Base-by-base conservation (phyloP, 306 rosid species). In the Casuarina cunninghamiana region DNA sequence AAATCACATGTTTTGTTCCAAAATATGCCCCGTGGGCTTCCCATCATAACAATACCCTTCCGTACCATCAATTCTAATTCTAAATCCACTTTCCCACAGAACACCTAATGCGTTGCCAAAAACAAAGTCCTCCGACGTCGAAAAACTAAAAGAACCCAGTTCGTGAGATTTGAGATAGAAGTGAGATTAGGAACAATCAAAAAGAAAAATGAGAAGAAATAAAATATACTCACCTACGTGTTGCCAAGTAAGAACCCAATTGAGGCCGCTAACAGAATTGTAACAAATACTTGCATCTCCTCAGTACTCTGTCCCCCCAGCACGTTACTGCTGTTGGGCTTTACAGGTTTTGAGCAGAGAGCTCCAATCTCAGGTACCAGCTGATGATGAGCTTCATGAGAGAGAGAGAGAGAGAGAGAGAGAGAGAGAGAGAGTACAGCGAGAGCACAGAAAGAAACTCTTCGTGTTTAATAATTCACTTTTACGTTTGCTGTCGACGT, bases 351-450 rank as follows among this genome's bases (percentile, higher is more conserved):
- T 58, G 6, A 11, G 65, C 5, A 69, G 72, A 50, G 76, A 74
- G 71, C 58, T 32, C 67, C 83, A 81, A 74, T 74, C 78, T 70
- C 57, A 78, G 39, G 68, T 10, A 11, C 51, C 60, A 38, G 76
- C 63, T 79, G 78, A 83, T 48, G 51, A 48, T 10, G 51, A 10
- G 51, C 51, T 46, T 46, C 10, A 26, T 26, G 32, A 8, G 26
- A 53, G 17, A 5, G 60, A 66, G 26, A 21, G 26, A 21, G 26
- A 21, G 26, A 21, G 26, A 21, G 26, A 21, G 26, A 21, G 26
- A 21, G 26, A 21, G 75, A 74, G 75, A 54, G 3, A 41, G 53
- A n/a, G n/a, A n/a, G n/a, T n/a, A n/a, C n/a, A n/a, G n/a, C n/a
- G n/a, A n/a, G n/a, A n/a, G 46, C 21, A 43, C 78, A 54, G 60